Conservation (phyloP, 441 rosid genomes). For the Geranium incanum region DNA sequence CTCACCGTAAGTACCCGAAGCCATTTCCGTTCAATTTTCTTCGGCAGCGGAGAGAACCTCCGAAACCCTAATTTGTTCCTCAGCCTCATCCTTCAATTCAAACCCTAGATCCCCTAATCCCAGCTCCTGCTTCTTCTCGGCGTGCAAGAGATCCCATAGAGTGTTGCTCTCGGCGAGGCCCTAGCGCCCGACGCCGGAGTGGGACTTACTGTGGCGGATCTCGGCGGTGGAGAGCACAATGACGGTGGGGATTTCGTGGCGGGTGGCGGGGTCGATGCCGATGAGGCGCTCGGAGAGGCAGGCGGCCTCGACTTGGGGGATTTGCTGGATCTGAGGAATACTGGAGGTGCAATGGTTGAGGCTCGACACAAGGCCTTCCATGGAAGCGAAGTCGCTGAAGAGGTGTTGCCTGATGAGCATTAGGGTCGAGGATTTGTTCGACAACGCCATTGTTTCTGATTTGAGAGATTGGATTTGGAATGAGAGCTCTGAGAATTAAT, state of each 20-base stretch:
- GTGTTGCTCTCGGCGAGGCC: conserved; percentile 28
- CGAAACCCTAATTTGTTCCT: conserved; percentile 25
- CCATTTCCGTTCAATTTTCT: no score
- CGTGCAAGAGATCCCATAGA: conserved; percentile 35
- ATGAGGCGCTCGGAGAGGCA: conserved; percentile 42
- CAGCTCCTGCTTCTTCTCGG: conserved; percentile 15
- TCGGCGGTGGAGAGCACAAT: conserved; percentile 17
- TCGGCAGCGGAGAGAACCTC: not conserved
- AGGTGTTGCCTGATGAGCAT: no score
- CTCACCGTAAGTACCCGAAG: no score
- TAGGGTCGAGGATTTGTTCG: no score
- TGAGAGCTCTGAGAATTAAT: no score
- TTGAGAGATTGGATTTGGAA: no score
- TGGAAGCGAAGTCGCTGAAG: no score
- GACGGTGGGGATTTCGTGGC: conserved; percentile 13
- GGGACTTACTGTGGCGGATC: conserved; percentile 49
- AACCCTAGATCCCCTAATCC: conserved; percentile 16
- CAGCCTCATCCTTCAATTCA: conserved; percentile 29
- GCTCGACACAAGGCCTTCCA: no score
- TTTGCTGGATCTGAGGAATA: no score
- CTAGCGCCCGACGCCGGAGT: conserved; percentile 21
- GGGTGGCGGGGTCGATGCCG: conserved; percentile 33
- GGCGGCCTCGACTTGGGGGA: no score
- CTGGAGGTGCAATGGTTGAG: no score
- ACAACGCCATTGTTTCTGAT: no score